Conservation (phyloP, 306 rosid species). For the Fragaria nilgerrensis region DNA sequence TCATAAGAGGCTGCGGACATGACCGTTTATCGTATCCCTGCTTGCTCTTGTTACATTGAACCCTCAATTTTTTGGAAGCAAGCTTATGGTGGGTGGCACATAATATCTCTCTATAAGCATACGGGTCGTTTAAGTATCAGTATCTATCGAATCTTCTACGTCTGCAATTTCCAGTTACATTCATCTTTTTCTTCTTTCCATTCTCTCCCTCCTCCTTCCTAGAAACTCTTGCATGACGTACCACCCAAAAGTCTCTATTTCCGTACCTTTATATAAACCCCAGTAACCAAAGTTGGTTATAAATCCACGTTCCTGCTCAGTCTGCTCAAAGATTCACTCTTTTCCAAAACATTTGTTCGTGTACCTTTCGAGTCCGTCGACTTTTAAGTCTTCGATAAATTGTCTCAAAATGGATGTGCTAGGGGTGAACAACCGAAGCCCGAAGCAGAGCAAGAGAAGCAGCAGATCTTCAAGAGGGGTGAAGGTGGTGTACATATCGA, state of each 20-base stretch:
- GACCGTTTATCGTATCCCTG: constrained; percentile 15
- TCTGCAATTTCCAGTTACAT: not conserved
- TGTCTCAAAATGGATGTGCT: constrained; percentile 19
- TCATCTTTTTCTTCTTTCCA: not conserved
- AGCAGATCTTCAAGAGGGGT: constrained; percentile 37
- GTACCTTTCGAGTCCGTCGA: not conserved
- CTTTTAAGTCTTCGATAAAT: not conserved
- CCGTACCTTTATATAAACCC: not conserved
- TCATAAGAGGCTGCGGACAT: constrained; percentile 56
- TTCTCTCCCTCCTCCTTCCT: not conserved
- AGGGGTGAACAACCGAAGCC: constrained; percentile 32
- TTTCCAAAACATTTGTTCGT: not conserved
- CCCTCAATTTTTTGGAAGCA: not conserved
- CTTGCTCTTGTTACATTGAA: not conserved
- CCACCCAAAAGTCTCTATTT: not conserved
- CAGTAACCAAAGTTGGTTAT: not conserved
- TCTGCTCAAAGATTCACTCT: not conserved
- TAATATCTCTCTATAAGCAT: not conserved
- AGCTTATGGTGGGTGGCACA: not conserved
- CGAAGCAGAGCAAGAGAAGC: constrained; percentile 31
- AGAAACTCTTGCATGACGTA: not conserved
- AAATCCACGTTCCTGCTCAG: not conserved
- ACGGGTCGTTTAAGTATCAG: not conserved
- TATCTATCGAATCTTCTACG: not conserved
- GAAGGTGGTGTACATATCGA: constrained; percentile 78